Evolutionary conservation across 768 basidiomycete genomes (phyloP).

Genomic region (Rhizopogon sp.): DNA sequence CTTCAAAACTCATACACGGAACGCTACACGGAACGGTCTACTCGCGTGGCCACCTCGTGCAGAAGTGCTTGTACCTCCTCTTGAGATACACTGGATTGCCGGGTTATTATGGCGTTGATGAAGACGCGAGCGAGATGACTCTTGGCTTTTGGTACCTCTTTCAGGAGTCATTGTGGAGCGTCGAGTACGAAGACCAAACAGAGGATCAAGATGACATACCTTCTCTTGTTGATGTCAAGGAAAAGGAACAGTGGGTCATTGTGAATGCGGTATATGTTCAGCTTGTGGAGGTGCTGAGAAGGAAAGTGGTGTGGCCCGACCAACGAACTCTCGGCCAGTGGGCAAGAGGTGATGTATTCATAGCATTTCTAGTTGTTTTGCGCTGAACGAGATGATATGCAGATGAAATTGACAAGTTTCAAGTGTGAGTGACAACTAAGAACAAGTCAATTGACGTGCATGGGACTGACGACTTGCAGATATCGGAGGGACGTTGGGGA

Average conservation of each 20-base stretch:
- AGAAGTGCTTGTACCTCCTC: constrained; percentile 66
- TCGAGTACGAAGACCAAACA: constrained; percentile 44
- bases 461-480: constrained; percentile 30
- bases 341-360: constrained; percentile 56
- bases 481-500: constrained; percentile 86
- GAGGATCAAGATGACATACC: constrained; percentile 19
- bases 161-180: constrained; percentile 81
- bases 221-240: constrained; percentile 14
- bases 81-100: constrained; percentile 71
- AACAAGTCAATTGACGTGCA: background rate
- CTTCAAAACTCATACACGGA: constrained; percentile 32
- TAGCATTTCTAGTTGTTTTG: background rate
- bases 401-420: constrained; percentile 80
- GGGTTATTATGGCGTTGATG: constrained; percentile 77
- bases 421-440: constrained; percentile 49
- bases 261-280: constrained; percentile 78
- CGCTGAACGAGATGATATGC: constrained; percentile 1
- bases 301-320: constrained; percentile 72
- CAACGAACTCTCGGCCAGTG: constrained; percentile 41
- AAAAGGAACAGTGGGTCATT: constrained; percentile 41
- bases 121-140: constrained; percentile 84
- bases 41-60: constrained; percentile 49
- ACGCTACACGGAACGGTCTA: constrained; percentile 13
- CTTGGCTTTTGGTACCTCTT: constrained; percentile 88
- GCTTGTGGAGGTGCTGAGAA: constrained; percentile 62